Evolutionary conservation across 2,329 filamentous ascomycete genomes (phyloP).

Genomic region (Zarea fungicola): DNA sequence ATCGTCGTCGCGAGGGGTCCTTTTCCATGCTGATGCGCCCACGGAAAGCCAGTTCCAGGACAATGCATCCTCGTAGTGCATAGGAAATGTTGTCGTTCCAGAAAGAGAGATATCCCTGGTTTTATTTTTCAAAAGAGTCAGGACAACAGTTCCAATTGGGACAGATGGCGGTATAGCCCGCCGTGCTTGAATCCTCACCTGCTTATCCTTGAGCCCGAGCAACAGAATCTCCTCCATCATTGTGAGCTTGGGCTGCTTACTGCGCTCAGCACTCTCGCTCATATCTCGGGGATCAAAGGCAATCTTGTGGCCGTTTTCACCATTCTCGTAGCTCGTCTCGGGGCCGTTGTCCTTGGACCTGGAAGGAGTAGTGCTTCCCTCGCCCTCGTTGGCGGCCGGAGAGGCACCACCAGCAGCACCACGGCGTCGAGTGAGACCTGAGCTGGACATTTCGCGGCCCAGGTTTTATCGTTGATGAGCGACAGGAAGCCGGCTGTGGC

Average conservation of each 20-base stretch:
- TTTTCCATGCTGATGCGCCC: constrained; percentile 98
- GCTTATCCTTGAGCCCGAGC: constrained; percentile 96
- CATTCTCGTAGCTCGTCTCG: constrained; percentile 82
- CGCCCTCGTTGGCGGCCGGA: constrained; percentile 42
- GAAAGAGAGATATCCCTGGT: constrained; percentile 92
- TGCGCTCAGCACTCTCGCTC: constrained; percentile 90
- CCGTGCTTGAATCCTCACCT: constrained; percentile 56
- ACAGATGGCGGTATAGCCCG: background rate
- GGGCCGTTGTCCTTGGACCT: constrained; percentile 53
- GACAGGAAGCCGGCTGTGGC: background rate
- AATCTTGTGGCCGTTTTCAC: constrained; percentile 97
- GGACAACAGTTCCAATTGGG: background rate
- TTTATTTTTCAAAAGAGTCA: background rate
- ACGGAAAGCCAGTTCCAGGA: constrained; percentile 92
- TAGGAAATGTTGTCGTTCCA: constrained; percentile 99
- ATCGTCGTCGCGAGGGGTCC: constrained; percentile 84
- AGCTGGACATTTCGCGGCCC: constrained; percentile 32
- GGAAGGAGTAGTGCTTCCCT: constrained; percentile 51
- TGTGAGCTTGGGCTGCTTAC: constrained; percentile 96
- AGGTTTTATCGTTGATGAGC: background rate
- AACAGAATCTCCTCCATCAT: constrained; percentile 98
- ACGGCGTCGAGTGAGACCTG: constrained; percentile 60
- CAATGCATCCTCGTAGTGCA: constrained; percentile 93
- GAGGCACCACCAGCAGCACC: constrained; percentile 61
- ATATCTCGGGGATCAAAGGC: constrained; percentile 96